phyloP scores from a whole-genome alignment of 2,329 filamentous ascomycete species.

The Penicillium sp. region DNA sequence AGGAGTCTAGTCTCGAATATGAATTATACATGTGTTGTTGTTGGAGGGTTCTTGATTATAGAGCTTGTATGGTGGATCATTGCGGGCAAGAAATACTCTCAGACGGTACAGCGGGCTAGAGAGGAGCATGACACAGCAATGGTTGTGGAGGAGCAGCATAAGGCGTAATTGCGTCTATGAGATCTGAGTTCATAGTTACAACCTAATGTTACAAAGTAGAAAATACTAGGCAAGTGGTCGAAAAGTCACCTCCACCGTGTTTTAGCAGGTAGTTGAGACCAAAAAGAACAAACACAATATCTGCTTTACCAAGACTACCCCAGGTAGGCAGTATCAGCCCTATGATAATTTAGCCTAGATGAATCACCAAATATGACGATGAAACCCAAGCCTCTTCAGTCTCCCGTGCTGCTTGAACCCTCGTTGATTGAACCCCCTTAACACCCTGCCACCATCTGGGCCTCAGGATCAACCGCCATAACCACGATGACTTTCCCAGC shows the following conservation, averaged over 20 bases:
- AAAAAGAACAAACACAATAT: no score
- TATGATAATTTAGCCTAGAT: background rate
- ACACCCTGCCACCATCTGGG: constrained; percentile 30
- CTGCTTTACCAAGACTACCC: background rate
- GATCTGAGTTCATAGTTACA: background rate
- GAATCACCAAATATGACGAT: constrained; percentile 36
- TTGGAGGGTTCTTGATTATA: constrained; percentile 44
- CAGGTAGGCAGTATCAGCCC: constrained; percentile 20
- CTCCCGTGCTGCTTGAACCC: constrained; percentile 42
- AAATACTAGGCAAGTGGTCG: constrained; percentile 1
- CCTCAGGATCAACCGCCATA: constrained; percentile 38
- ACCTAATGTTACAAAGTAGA: background rate
- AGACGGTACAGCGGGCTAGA: constrained; percentile 37
- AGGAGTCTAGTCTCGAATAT: constrained; percentile 37
- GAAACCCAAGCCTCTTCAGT: constrained; percentile 39
- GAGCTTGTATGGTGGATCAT: constrained; percentile 47
- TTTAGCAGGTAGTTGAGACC: no score
- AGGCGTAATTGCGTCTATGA: background rate
- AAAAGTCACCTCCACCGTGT: no score
- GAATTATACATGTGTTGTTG: constrained; percentile 53
- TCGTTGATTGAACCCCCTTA: constrained; percentile 41
- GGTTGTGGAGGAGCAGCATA: constrained; percentile 9
- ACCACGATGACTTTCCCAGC: no score
- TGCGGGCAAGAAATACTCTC: constrained; percentile 40
- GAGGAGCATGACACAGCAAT: constrained; percentile 60